Base-by-base conservation (phyloP, 1,139 yeast genomes). In the Wickerhamiella pararugosa region DNA sequence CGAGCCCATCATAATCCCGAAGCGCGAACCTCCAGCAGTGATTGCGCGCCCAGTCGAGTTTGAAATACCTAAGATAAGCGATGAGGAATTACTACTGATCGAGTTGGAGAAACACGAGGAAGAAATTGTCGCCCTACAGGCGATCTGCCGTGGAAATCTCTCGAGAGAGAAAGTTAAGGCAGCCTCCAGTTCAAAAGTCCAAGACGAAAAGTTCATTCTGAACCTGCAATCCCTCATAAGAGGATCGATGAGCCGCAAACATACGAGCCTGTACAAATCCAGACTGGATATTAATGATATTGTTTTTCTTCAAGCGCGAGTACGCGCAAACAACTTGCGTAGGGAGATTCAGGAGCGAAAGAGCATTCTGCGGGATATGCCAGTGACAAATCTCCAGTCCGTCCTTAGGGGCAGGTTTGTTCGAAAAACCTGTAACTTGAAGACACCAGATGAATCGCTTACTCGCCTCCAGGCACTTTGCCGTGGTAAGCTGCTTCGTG, bases 171-270 rank as follows among this genome's bases (percentile, higher is more conserved):
- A 36, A 2, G 36, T 26, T 21, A 5, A 25, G 10, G 36, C 27
- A 15, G 40, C 30, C 7, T 31, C 28, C 8, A 36, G 5, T 6
- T 28, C 40, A 30, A 36, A 38, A 25, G 11, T 21, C 15, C 35
- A 32, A 5, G 29, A 31, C 30, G 38, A 34, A 27, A 26, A 32
- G 8, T 34, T 36, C 21, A 36, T 36, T 15, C 29, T 76, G 71
- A 2, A 51, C 69, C 5, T 50, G 65, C 3, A 63, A 80, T 50
- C 63, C 6, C 25, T 29, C 7, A 29, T 29, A 7, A 25, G 41
- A n/a, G 41, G 32, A 10, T 28, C 33, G 3, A 7, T 9, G 5
- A n/a, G 15, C 5, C 41, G 41, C 33, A 6, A 10, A 9, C 3
- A 6, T 7, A 11, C 33, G 8, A n/a, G 7, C 3, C 7, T 3